Conservation (phyloP, 1,139 yeast species). For the Pichia sp. region DNA sequence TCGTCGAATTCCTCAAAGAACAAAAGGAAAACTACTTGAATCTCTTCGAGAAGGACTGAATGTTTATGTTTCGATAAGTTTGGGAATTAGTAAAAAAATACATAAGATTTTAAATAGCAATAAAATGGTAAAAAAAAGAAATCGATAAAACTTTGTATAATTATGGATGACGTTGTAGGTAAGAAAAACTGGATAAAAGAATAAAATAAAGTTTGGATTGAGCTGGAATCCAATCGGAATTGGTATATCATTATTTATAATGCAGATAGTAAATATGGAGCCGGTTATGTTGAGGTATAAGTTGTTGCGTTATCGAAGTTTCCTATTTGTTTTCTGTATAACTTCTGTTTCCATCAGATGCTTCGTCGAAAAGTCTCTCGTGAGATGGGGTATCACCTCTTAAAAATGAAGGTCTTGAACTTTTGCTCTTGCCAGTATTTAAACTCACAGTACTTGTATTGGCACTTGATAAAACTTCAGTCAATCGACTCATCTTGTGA, state of each 20-base stretch:
- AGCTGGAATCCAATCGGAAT: no score
- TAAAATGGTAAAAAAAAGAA: background rate
- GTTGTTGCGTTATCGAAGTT: no score
- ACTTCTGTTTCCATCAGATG: background rate
- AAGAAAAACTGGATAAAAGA: no score
- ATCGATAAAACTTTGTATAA: no score
- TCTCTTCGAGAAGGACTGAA: slow-evolving; percentile 19
- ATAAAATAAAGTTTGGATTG: no score
- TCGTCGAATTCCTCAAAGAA: slow-evolving; percentile 37
- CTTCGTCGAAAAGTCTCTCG: slow-evolving; percentile 2
- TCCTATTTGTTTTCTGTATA: slow-evolving; percentile 1
- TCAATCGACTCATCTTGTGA: slow-evolving; percentile 11
- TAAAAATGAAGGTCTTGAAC: slow-evolving; percentile 13
- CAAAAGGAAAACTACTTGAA: slow-evolving; percentile 38
- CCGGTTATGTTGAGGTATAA: no score
- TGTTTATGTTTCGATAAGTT: no score
- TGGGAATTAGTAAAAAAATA: no score
- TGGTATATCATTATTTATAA: no score
- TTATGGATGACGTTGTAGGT: no score
- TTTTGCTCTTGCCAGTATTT: background rate
- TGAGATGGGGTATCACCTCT: slow-evolving; percentile 18
- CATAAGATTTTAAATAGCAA: background rate
- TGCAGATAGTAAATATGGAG: no score
- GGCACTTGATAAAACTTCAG: background rate
- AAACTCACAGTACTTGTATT: slow-evolving; percentile 8